These are phyloP conservation scores for Podaxis pistillaris DNA, from an alignment of 768 basidiomycete genomes.

Conservation along the genomic window DNA sequence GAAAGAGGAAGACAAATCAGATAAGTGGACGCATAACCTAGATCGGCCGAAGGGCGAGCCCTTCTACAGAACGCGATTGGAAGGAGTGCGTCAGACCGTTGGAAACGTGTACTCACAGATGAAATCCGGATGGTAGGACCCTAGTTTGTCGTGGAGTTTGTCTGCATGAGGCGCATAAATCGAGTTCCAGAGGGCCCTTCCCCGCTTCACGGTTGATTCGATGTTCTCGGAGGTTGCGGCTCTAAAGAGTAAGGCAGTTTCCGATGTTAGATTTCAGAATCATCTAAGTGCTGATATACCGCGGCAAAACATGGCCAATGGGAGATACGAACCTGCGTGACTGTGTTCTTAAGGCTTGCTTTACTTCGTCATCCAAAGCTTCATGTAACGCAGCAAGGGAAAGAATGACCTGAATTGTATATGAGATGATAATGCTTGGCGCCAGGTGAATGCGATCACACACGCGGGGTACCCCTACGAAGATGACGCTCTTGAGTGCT, in stretches of 20 bases:
- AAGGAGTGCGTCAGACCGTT: constrained; percentile 27
- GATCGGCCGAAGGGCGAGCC: constrained; percentile 8
- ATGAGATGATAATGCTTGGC: constrained; percentile 7
- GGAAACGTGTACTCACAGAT: constrained; percentile 65
- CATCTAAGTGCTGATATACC: constrained; percentile 14
- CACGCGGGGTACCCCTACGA: constrained; percentile 84
- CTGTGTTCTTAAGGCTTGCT: constrained; percentile 59
- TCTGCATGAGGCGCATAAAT: constrained; percentile 89
- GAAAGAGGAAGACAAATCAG: constrained; percentile 7
- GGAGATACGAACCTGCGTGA: constrained; percentile 54
- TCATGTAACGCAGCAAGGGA: constrained; percentile 74
- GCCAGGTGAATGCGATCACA: constrained; percentile 25
- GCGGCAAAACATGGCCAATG: constrained; percentile 14
- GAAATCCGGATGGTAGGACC: constrained; percentile 90
- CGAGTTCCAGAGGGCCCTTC: constrained; percentile 74
- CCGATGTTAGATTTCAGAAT: constrained; percentile 14
- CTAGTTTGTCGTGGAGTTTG: constrained; percentile 87
- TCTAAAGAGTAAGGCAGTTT: constrained; percentile 37
- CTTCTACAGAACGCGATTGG: constrained; percentile 27
- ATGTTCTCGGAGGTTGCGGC: constrained; percentile 60
- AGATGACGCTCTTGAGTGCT: constrained; percentile 85
- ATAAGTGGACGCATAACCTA: constrained; percentile 3
- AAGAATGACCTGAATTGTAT: constrained; percentile 67
- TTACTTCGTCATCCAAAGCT: constrained; percentile 82
- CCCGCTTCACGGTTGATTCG: constrained; percentile 66